phyloP scores from a whole-genome alignment of 176 grass and related monocot species.

The Paspalum notatum region DNA sequence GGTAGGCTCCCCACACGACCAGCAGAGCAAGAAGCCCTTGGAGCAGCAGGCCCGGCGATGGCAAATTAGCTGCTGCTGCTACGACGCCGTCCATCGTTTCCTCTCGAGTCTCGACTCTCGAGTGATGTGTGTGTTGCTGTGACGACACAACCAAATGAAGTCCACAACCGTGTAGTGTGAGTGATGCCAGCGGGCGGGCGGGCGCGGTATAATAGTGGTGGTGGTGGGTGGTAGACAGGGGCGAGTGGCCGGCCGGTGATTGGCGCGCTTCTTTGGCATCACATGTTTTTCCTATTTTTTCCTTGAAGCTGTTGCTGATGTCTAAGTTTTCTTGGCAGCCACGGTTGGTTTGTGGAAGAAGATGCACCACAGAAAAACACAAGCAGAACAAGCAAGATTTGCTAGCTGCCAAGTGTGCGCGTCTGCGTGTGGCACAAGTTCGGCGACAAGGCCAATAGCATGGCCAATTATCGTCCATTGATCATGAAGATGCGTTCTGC shows the following conservation, averaged over 20 bases:
- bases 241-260: not conserved
- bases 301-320: not conserved
- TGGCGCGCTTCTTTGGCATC: conserved; percentile 24
- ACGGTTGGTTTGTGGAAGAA: conserved; percentile 26
- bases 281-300: not conserved
- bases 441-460: not conserved
- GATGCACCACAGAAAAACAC: not conserved
- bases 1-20: conserved; percentile 5
- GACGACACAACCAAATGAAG: not conserved
- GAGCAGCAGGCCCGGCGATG: conserved; percentile 26
- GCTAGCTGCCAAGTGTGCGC: not conserved
- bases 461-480: not conserved
- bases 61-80: not conserved
- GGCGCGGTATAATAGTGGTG: not conserved
- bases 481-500: not conserved
- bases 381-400: not conserved
- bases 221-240: not conserved
- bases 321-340: conserved; percentile 21
- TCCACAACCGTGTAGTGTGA: not conserved
- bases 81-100: conserved; percentile 20
- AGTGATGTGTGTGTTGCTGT: not conserved
- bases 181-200: no score
- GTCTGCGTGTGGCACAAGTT: not conserved
- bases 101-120: not conserved
- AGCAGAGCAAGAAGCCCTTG: conserved; percentile 28